These are phyloP conservation scores for Mortierella sp. DNA, from an alignment of 371 early-diverging fungal species.

Conservation along the genomic window DNA sequence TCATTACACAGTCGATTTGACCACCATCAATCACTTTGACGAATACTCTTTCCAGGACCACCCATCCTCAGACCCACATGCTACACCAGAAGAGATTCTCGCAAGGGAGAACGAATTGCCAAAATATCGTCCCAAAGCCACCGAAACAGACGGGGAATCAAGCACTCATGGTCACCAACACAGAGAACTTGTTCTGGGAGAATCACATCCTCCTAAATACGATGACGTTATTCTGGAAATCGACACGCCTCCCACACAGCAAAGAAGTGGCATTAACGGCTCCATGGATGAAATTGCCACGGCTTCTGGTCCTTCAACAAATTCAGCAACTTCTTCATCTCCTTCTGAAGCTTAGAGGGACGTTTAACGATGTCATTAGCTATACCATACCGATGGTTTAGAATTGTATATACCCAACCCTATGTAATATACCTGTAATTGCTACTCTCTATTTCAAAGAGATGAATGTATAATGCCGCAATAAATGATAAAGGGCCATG, in stretches of 20 bases:
- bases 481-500: too few relatives aligned
- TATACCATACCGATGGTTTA: neutral
- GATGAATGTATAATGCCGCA: too few relatives aligned
- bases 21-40: slow-evolving; percentile 49
- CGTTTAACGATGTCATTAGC: too few relatives aligned
- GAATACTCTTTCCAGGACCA: slow-evolving; percentile 44
- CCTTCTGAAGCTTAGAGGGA: neutral
- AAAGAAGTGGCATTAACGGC: neutral
- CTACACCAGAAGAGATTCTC: slow-evolving; percentile 29
- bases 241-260: neutral
- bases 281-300: neutral
- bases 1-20: slow-evolving; percentile 33
- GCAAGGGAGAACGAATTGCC: slow-evolving; percentile 48
- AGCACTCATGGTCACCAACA: neutral
- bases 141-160: slow-evolving; percentile 5
- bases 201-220: slow-evolving; percentile 40
- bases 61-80: slow-evolving; percentile 41
- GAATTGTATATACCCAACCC: neutral
- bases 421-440: neutral
- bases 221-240: slow-evolving; percentile 27
- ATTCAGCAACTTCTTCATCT: neutral
- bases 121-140: slow-evolving; percentile 32
- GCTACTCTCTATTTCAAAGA: neutral
- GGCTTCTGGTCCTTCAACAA: neutral
- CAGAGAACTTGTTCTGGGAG: slow-evolving; percentile 18